Conservation (phyloP, 2,329 filamentous ascomycete species). For the Harringtonia aguacate region DNA sequence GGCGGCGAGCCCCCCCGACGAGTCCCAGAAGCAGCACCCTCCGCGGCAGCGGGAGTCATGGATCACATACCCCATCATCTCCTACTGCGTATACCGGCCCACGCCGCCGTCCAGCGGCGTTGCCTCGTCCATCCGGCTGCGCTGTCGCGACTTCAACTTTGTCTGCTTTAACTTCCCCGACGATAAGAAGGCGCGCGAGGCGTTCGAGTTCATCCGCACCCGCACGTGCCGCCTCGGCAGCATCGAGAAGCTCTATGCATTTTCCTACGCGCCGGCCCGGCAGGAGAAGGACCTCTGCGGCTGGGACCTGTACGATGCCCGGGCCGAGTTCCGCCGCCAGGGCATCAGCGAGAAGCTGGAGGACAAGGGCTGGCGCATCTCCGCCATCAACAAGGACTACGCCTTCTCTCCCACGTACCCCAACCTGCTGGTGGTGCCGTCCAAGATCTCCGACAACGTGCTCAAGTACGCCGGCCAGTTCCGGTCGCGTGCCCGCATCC, state of each 20-base stretch:
- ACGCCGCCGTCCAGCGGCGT: slow-evolving; percentile 58
- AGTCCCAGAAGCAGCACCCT: slow-evolving; percentile 11
- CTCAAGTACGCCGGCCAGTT: slow-evolving; percentile 88
- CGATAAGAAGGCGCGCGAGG: slow-evolving; percentile 65
- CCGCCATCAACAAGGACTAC: slow-evolving; percentile 82
- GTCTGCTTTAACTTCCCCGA: slow-evolving; percentile 80
- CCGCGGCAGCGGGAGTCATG: slow-evolving; percentile 56
- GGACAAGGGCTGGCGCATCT: slow-evolving; percentile 79
- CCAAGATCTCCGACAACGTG: slow-evolving; percentile 89
- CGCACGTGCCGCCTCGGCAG: slow-evolving; percentile 73
- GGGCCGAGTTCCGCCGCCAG: slow-evolving; percentile 75
- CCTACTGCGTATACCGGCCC: slow-evolving; percentile 66
- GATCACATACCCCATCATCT: slow-evolving; percentile 91
- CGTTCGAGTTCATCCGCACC: slow-evolving; percentile 74
- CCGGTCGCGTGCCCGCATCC: slow-evolving; percentile 80
- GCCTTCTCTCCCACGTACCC: slow-evolving; percentile 90
- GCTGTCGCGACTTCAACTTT: slow-evolving; percentile 89
- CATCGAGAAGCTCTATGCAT: slow-evolving; percentile 86
- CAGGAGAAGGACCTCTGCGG: slow-evolving; percentile 66
- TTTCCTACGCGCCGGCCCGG: slow-evolving; percentile 66
- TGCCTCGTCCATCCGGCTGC: slow-evolving; percentile 72
- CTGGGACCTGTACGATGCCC: slow-evolving; percentile 77
- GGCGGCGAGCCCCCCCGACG: slow-evolving; percentile 15
- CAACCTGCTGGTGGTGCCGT: slow-evolving; percentile 71
- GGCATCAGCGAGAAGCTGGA: slow-evolving; percentile 74